Conservation (phyloP, 352 stramenopile species). For the Thalassiosira sp. region DNA sequence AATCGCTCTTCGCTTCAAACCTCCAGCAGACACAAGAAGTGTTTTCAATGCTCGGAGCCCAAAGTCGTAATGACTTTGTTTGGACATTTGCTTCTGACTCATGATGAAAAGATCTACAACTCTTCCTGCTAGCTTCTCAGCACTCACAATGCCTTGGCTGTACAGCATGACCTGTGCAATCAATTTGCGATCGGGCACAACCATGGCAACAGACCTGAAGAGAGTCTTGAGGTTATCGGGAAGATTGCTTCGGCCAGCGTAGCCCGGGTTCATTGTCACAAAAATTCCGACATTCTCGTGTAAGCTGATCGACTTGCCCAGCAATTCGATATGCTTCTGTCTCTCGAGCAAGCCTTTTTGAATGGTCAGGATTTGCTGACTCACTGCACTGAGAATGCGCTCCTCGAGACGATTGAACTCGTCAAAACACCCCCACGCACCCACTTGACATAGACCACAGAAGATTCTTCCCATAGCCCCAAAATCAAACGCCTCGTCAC, state of each 20-base stretch:
- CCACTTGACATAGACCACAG: slow-evolving; percentile 98
- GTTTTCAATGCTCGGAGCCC: slow-evolving; percentile 98
- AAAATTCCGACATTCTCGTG: slow-evolving; percentile 99
- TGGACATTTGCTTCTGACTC: slow-evolving; percentile 96
- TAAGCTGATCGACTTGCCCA: slow-evolving; percentile 93
- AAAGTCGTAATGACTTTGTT: slow-evolving; percentile 99
- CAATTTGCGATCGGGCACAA: slow-evolving; percentile 97
- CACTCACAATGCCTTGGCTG: slow-evolving; percentile 98
- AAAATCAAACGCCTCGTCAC: slow-evolving; percentile 99
- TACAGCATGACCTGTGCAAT: slow-evolving; percentile 99
- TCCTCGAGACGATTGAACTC: slow-evolving; percentile 99
- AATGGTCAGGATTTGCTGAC: slow-evolving; percentile 99
- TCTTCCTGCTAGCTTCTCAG: slow-evolving; percentile 94
- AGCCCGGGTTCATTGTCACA: slow-evolving; percentile 99
- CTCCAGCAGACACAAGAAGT: slow-evolving; percentile 96
- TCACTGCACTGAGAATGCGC: slow-evolving; percentile 98
- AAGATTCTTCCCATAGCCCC: slow-evolving; percentile 99
- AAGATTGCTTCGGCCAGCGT: slow-evolving; percentile 93
- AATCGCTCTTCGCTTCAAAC: slow-evolving; percentile 93
- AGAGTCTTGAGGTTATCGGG: slow-evolving; percentile 96
- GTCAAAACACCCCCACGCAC: slow-evolving; percentile 99
- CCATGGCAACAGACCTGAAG: slow-evolving; percentile 99
- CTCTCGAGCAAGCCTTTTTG: slow-evolving; percentile 93
- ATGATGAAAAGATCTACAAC: slow-evolving; percentile 98
- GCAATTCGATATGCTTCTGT: slow-evolving; percentile 90